phyloP scores from a whole-genome alignment of 495 filamentous ascomycete genomes.

The Viridothelium virens region DNA sequence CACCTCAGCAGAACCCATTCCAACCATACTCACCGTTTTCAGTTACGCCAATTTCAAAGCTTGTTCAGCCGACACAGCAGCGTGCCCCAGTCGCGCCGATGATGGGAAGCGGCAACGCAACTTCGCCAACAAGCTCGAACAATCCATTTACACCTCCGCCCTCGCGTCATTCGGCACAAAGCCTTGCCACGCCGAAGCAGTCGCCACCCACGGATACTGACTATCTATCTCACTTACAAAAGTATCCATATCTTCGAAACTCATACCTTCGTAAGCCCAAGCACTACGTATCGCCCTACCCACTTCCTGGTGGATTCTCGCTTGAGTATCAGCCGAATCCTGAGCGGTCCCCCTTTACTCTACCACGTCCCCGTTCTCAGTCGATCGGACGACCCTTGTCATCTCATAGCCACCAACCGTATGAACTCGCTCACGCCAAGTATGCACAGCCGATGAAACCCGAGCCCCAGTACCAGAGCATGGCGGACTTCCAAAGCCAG shows the following conservation, averaged over 20 bases:
- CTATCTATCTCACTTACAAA: conserved; percentile 31
- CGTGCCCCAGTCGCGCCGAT: conserved; percentile 21
- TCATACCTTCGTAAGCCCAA: conserved; percentile 30
- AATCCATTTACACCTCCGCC: conserved; percentile 19
- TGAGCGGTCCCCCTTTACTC: neutral
- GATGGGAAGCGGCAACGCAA: conserved; percentile 22
- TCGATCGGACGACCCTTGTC: neutral
- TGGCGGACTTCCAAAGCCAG: conserved; percentile 4
- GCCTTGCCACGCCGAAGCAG: conserved; percentile 13
- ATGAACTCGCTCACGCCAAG: conserved; percentile 9
- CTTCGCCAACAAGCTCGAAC: conserved; percentile 17
- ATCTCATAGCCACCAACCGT: conserved; percentile 3
- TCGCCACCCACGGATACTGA: conserved; percentile 18
- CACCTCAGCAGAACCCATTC: conserved; percentile 25
- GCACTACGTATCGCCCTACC: conserved; percentile 33
- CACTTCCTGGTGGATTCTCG: conserved; percentile 28
- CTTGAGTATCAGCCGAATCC: conserved; percentile 26
- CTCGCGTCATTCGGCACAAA: conserved; percentile 17
- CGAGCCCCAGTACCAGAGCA: conserved; percentile 6
- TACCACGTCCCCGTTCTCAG: neutral
- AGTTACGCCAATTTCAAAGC: neutral
- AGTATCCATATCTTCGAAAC: conserved; percentile 37
- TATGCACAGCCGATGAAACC: conserved; percentile 5
- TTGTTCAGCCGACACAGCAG: conserved; percentile 9
- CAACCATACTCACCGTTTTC: conserved; percentile 13